Evolutionary conservation across 805 yeast species (phyloP).

Genomic region (Sporopachydermia quercuum): DNA sequence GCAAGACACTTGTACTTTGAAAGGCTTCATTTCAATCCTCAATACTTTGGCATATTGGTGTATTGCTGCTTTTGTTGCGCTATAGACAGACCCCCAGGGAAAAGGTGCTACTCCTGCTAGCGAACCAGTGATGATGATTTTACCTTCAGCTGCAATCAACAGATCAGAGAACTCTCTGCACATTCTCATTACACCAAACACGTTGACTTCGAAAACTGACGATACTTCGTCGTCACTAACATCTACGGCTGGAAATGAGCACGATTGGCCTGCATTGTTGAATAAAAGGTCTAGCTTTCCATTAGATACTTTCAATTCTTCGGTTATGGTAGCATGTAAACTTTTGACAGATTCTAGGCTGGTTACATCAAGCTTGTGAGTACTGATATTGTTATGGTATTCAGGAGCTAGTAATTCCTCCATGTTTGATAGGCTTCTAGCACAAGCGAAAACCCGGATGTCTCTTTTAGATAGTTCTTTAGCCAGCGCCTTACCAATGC

Average conservation of each 20-base stretch:
- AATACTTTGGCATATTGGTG: conserved; percentile 53
- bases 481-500: conserved; percentile 37
- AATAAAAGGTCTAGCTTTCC: conserved; percentile 43
- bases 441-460: conserved; percentile 55
- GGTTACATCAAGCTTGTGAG: conserved; percentile 43
- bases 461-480: conserved; percentile 36
- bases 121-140: conserved; percentile 63
- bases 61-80: conserved; percentile 61
- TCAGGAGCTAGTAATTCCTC: conserved; percentile 26
- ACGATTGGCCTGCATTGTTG: conserved; percentile 70
- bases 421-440: conserved; percentile 53
- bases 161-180: conserved; percentile 41
- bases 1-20: conserved; percentile 56
- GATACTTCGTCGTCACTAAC: conserved; percentile 37
- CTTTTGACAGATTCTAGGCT: conserved; percentile 29
- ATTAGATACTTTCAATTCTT: conserved; percentile 22
- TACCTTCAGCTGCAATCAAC: conserved; percentile 51
- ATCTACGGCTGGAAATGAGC: conserved; percentile 58
- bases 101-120: conserved; percentile 49
- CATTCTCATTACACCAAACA: conserved; percentile 52
- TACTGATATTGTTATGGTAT: conserved; percentile 26
- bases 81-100: conserved; percentile 56
- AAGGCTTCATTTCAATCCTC: conserved; percentile 54
- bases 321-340: conserved; percentile 27
- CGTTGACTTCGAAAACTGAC: conserved; percentile 49